Percentiles rank a stretch among this genome's conserved stretches.
Conservation (phyloP, 495 filamentous ascomycete genomes). For the Podospora pseudopauciseta region DNA sequence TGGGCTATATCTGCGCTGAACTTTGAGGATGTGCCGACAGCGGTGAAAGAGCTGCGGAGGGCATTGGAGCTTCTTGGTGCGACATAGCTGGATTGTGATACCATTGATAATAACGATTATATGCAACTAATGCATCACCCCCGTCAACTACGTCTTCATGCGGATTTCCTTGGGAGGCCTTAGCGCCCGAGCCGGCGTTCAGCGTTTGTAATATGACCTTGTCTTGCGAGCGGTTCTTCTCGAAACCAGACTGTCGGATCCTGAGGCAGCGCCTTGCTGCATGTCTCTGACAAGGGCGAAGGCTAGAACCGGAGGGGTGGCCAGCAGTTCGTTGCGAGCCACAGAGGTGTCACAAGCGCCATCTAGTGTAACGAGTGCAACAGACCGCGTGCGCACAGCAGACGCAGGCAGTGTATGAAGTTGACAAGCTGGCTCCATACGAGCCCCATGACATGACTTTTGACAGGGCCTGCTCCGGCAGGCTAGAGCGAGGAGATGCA, state of each 20-base stretch:
- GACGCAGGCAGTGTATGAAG: neutral
- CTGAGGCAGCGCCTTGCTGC: neutral
- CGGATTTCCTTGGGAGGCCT: neutral
- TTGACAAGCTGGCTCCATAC: neutral
- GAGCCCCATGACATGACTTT: conserved; percentile 2
- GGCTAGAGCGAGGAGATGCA: neutral
- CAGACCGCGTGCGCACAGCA: conserved; percentile 5
- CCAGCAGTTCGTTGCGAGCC: conserved; percentile 1
- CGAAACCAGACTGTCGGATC: conserved; percentile 9
- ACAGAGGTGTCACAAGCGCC: conserved; percentile 5
- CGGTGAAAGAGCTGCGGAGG: conserved; percentile 74
- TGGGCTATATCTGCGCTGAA: conserved; percentile 97
- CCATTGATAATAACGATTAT: conserved; percentile 1
- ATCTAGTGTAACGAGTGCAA: conserved; percentile 10
- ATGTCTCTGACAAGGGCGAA: neutral
- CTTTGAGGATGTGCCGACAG: conserved; percentile 92
- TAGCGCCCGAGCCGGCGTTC: neutral
- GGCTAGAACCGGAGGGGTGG: neutral
- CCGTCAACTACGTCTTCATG: neutral
- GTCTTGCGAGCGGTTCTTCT: neutral
- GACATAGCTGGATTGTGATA: conserved; percentile 21
- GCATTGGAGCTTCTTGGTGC: conserved; percentile 69
- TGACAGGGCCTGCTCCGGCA: neutral
- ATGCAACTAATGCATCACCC: neutral
- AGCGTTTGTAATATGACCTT: neutral